These are phyloP conservation scores for Aegilops longissima DNA, from an alignment of 176 grass and related monocot species.

Conservation along the genomic window DNA sequence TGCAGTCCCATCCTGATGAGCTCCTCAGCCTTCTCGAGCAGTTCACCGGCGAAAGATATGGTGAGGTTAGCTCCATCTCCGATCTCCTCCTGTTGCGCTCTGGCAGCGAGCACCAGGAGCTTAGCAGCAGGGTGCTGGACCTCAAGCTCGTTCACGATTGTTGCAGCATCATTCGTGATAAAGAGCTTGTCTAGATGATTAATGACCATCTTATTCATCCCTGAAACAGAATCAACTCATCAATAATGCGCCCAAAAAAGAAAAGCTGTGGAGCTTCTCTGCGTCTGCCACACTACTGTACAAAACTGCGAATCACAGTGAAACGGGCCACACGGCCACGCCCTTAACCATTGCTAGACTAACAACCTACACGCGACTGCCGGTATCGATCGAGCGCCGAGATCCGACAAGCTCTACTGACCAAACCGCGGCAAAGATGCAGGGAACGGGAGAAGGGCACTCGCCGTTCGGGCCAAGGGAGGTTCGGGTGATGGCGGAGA, in stretches of 20 bases:
- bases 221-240: slow-evolving; percentile 17
- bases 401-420: no score
- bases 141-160: slow-evolving; percentile 88
- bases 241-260: background rate
- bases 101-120: slow-evolving; percentile 73
- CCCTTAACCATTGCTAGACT: background rate
- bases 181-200: slow-evolving; percentile 94
- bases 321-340: background rate
- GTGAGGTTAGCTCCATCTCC: slow-evolving; percentile 89
- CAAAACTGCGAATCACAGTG: no score
- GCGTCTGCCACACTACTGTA: background rate
- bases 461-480: slow-evolving; percentile 88
- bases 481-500: slow-evolving; percentile 45
- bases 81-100: slow-evolving; percentile 92
- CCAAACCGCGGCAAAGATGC: background rate
- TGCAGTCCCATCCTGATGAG: slow-evolving; percentile 97
- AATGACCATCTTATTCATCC: slow-evolving; percentile 98
- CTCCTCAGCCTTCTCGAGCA: slow-evolving; percentile 92
- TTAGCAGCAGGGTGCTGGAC: slow-evolving; percentile 90
- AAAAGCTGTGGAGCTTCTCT: background rate
- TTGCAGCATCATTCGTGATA: slow-evolving; percentile 78
- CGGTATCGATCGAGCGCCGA: background rate
- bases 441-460: background rate
- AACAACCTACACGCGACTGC: background rate
- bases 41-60: slow-evolving; percentile 85